These are phyloP conservation scores for Silene latifolia DNA, from an alignment of 148 eudicot genomes.

Conservation along the genomic window DNA sequence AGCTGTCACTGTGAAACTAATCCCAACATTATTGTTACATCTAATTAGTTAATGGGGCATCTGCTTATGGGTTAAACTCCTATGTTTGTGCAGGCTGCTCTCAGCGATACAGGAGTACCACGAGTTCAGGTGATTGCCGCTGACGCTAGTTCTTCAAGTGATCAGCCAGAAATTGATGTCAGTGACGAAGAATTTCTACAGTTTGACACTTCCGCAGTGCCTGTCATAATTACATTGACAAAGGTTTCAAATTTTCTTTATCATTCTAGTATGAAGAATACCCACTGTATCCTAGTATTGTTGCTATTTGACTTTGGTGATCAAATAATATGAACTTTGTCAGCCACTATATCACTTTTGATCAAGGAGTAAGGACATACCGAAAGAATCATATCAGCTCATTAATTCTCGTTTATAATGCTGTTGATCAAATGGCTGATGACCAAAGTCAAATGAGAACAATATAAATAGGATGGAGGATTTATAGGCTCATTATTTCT, in stretches of 20 bases:
- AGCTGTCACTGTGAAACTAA: background rate
- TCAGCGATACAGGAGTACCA: conserved; percentile 82
- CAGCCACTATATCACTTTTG: background rate
- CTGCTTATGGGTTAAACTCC: background rate
- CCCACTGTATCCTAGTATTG: no score
- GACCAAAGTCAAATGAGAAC: no score
- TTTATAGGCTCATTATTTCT: no score
- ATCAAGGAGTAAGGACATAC: conserved; percentile 50
- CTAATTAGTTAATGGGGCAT: background rate
- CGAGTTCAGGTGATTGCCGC: conserved; percentile 62
- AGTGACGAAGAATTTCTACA: conserved; percentile 89
- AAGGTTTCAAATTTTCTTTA: conserved; percentile 43
- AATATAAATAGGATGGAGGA: no score
- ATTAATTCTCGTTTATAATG: no score
- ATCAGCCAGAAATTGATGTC: conserved; percentile 82
- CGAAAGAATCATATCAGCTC: conserved; percentile 94
- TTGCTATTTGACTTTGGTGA: no score
- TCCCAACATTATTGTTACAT: background rate
- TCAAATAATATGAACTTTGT: background rate
- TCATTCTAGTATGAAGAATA: background rate
- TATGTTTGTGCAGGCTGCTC: conserved; percentile 58
- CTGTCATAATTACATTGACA: conserved; percentile 81
- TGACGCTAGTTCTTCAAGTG: conserved; percentile 46
- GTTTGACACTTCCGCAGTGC: conserved; percentile 79
- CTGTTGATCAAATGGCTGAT: no score